Base-by-base conservation (phyloP, 2,329 filamentous ascomycete genomes). In the Botryotinia narcissicola region DNA sequence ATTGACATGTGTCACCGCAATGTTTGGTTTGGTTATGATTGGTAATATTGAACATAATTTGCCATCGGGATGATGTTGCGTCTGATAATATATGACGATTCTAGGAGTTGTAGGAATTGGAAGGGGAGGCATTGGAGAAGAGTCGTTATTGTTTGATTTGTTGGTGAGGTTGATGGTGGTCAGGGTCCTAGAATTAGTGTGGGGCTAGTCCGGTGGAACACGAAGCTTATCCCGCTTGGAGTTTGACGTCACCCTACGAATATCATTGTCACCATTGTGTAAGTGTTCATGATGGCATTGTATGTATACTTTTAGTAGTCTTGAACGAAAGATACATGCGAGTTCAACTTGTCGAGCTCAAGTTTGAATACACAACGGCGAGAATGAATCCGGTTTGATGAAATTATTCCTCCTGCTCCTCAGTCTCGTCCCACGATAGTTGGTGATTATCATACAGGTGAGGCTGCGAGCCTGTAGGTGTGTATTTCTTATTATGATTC, bases 1-100 rank as follows among this genome's bases (percentile, higher is more conserved):
- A 78, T 97, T 95, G 74, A 97, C 86, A 83, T 98, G 95, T 0
- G 95, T 97, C 68, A 90, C 83, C 14, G 88, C 87, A 8, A 89
- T 90, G 75, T 86, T 84, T 75, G 89, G 85, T 48, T 80, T 73
- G 12, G 80, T 81, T 44, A 80, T 78, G 37, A 81, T 75, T 4
- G 90, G 90, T 0, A 91, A 84, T 75, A 92, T 84, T 9, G 89
- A 90, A 75, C 91, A 85, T 76, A 88, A 87, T 46, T 83, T 84
- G 74, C 82, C 83, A 74, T 86, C 82, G 16, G 84, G 82, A 72
- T 85, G 84, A 78, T 91, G 87, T 76, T 90, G 86, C 0, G 90
- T 92, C 80, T 92, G 90, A 76, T 90, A 88, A 79, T 92, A 92
- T 74, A 88, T 82, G 40, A 89, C 82, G 20, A 89, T 78, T 72